Conservation (phyloP, 2,329 filamentous ascomycete species). For the Chalaropsis ovoidea region DNA sequence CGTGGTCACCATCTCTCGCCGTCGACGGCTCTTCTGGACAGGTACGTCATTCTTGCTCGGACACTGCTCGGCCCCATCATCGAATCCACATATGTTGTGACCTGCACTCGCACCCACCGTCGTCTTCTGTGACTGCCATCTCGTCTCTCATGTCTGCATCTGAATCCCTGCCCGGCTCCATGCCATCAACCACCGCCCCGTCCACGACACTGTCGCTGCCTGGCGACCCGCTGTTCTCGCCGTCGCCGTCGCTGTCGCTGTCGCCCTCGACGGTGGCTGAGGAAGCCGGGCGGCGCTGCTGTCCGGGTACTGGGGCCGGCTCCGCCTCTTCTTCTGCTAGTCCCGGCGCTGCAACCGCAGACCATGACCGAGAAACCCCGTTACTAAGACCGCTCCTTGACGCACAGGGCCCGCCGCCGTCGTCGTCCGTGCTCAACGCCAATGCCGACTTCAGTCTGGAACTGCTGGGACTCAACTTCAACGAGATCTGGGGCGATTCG, state of each 20-base stretch:
- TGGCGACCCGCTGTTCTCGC: constrained; percentile 26
- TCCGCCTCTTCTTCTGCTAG: background rate
- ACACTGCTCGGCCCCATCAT: constrained; percentile 6
- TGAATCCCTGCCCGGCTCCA: background rate
- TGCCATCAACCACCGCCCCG: constrained; percentile 4
- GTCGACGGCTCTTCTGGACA: constrained; percentile 12
- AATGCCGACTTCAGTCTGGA: constrained; percentile 47
- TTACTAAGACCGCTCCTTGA: constrained; percentile 23
- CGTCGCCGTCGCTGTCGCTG: constrained; percentile 33
- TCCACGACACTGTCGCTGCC: constrained; percentile 22
- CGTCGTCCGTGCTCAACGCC: constrained; percentile 29
- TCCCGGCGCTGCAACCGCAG: background rate
- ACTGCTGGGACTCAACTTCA: constrained; percentile 44
- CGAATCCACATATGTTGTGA: constrained; percentile 6
- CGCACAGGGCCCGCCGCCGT: constrained; percentile 31
- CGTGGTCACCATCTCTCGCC: constrained; percentile 4
- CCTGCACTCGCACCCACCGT: background rate
- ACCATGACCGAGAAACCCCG: constrained; percentile 6
- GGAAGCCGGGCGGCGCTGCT: constrained; percentile 28
- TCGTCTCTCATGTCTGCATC: constrained; percentile 15
- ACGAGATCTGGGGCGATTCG: constrained; percentile 46
- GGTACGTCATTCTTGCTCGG: constrained; percentile 14
- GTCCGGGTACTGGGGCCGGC: background rate
- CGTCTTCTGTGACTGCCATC: constrained; percentile 12
- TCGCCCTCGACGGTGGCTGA: constrained; percentile 23